These are phyloP conservation scores for Nicotiana knightiana DNA, from an alignment of 257 asterid species.

Conservation along the genomic window DNA sequence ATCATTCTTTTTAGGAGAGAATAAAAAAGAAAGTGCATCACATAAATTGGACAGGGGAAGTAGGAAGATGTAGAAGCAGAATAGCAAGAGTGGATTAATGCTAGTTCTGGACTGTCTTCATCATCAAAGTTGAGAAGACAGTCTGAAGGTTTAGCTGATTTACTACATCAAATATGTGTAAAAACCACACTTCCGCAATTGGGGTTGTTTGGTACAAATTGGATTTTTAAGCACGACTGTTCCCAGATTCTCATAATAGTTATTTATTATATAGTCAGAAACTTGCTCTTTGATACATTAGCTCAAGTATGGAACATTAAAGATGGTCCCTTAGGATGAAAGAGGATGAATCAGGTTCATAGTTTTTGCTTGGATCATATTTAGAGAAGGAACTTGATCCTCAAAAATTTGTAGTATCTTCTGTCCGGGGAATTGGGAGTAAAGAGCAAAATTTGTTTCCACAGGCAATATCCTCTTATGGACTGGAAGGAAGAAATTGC, in stretches of 20 bases:
- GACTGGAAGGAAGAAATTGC: neutral
- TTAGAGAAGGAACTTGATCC: neutral
- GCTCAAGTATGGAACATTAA: neutral
- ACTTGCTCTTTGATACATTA: neutral
- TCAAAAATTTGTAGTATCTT: neutral
- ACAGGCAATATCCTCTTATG: neutral
- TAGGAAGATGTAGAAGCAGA: neutral
- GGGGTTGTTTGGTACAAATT: neutral
- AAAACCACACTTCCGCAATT: neutral
- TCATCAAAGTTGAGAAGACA: neutral
- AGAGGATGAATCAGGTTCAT: neutral
- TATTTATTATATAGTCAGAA: neutral
- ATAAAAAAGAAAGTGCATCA: too few species aligned
- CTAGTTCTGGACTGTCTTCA: neutral
- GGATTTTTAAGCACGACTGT: neutral
- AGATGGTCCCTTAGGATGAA: neutral
- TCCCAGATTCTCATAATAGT: neutral
- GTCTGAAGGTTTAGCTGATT: neutral
- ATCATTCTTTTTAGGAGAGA: too few species aligned
- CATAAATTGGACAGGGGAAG: too few species aligned
- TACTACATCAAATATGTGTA: neutral
- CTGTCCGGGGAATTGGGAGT: neutral
- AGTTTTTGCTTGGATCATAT: neutral
- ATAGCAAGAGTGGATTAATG: slow-evolving; percentile 5
- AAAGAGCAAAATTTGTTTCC: neutral